Percentiles rank a stretch among this genome's conserved stretches.
Conservation (phyloP, 129 eudicot species). For the Scalesia atractyloides region DNA sequence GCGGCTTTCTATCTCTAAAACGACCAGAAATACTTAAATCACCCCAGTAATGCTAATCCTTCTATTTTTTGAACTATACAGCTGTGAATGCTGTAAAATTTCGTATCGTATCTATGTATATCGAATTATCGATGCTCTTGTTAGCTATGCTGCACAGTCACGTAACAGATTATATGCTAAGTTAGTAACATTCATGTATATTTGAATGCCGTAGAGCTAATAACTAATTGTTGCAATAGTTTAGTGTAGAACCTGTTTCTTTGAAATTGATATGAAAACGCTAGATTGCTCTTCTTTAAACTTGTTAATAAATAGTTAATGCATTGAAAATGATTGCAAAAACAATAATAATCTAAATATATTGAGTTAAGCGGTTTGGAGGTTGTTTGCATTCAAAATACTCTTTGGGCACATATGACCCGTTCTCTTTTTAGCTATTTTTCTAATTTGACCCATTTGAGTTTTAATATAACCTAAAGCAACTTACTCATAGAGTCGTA, state of each 20-base stretch:
- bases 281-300: background rate
- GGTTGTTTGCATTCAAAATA: background rate
- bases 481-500: background rate
- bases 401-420: background rate
- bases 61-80: background rate
- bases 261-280: background rate
- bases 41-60: background rate
- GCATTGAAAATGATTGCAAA: background rate
- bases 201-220: background rate
- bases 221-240: background rate
- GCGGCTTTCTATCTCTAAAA: background rate
- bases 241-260: background rate
- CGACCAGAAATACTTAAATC: background rate
- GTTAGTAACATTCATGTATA: background rate
- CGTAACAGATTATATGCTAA: background rate
- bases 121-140: background rate
- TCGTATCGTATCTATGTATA: background rate
- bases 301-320: background rate
- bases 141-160: background rate
- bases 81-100: background rate
- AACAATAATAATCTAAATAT: background rate
- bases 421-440: too few relatives aligned
- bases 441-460: background rate
- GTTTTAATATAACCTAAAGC: background rate
- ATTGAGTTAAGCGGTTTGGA: background rate